Evolutionary conservation across 768 basidiomycete genomes (phyloP), one percentile per base, ranked within the genome.

Genomic region (Tulasnella sp.): DNA sequence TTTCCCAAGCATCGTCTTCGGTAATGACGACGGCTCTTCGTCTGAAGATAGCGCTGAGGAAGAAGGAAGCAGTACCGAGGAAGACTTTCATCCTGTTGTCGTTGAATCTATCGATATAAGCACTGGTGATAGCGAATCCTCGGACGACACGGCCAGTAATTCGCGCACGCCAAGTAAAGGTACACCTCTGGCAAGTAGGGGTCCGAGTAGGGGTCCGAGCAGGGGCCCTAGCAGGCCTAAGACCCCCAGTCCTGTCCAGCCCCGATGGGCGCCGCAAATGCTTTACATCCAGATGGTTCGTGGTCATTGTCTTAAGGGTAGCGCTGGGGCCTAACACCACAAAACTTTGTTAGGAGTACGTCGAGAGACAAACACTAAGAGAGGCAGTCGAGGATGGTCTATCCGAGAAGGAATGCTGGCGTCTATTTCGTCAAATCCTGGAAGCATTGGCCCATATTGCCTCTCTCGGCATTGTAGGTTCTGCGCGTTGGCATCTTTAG

Each of bases 201-300:
- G 50, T 52, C 4, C 58, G 17, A 30, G 32, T 30, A 55, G 56
- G 51, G 17, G 50, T 52, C 4, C 58, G 17, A 30, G 32, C 41
- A 55, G 56, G 41, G 5, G 41, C 30, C 5, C 41, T 27, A 29
- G 41, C 38, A 42, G 26, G 38, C 17, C 41, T 38, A 7, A 19
- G 45, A 44, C 54, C 32, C 41, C 32, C 27, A 56, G 29, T 30
- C 58, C 21, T 47, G 13, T 8, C 23, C 43, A 27, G 58, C 47
- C 47, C 11, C 5, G 21, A 8, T 47, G 56, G 54, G 64, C 66
- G 21, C 63, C 67, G 47, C 65, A 87, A 61, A 90, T 85, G 7
- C 73, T 96, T 19, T 97, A 95, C 67, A 97, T 97, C 55, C 91
- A 95, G 70, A 97, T 97, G 93, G 89, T 86, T 41, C 32, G 75